phyloP scores from a whole-genome alignment of 805 yeast genomes.

The Lipomyces sp. region DNA sequence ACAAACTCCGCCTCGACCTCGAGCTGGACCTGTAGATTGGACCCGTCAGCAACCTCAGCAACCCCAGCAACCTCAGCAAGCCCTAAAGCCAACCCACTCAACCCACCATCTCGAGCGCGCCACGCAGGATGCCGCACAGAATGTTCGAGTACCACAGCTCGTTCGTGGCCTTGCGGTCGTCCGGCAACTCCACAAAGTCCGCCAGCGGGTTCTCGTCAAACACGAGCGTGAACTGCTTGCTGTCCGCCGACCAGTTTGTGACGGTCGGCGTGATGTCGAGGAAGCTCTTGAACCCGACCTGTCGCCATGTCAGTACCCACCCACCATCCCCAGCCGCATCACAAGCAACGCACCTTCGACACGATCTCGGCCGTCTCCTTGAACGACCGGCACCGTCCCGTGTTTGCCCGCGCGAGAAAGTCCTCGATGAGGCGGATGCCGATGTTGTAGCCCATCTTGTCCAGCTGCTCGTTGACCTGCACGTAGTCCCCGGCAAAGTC shows the following conservation, averaged over 20 bases:
- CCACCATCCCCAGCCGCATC: not conserved
- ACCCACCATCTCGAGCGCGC: conserved; percentile 84
- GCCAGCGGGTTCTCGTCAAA: conserved; percentile 85
- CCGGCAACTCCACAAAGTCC: conserved; percentile 92
- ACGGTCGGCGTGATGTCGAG: conserved; percentile 75
- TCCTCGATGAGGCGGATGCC: conserved; percentile 91
- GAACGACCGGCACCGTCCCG: conserved; percentile 74
- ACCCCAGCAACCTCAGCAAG: too few species aligned
- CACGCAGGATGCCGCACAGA: conserved; percentile 82
- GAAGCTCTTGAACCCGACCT: conserved; percentile 84
- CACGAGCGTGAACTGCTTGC: conserved; percentile 67
- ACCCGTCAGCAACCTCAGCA: too few species aligned
- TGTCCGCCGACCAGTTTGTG: conserved; percentile 72
- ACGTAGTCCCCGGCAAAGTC: conserved; percentile 73
- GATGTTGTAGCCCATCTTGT: conserved; percentile 91
- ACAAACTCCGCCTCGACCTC: conserved; percentile 81
- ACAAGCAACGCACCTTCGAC: conserved; percentile 44
- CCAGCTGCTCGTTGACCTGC: conserved; percentile 79
- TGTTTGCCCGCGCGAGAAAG: conserved; percentile 82
- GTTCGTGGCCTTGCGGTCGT: conserved; percentile 62
- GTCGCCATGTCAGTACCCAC: not conserved
- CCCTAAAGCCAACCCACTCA: too few species aligned
- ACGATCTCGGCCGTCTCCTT: conserved; percentile 85
- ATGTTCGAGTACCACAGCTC: conserved; percentile 93
- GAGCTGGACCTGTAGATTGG: conserved; percentile 70